Evolutionary conservation across 2,329 filamentous ascomycete species (phyloP).

Genomic region (Pseudogymnoascus sp.): DNA sequence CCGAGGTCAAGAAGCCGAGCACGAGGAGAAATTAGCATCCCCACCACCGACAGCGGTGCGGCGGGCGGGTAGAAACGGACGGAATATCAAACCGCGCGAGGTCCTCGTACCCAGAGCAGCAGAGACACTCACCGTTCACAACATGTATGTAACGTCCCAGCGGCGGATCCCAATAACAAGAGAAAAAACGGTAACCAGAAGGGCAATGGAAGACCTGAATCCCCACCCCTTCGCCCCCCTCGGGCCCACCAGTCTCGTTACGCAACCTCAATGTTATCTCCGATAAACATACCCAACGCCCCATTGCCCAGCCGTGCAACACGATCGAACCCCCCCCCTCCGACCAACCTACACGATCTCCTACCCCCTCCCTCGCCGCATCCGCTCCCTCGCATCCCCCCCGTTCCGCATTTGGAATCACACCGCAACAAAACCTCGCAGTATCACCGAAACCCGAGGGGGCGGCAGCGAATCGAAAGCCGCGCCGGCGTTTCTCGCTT

Average conservation of each 20-base stretch:
- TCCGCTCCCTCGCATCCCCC: neutral
- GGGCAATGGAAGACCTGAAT: neutral
- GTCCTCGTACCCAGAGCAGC: neutral
- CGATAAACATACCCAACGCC: neutral
- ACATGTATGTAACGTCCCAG: neutral
- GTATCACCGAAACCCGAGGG: neutral
- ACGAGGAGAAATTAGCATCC: neutral
- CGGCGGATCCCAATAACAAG: neutral
- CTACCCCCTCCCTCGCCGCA: neutral
- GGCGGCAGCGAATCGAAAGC: neutral
- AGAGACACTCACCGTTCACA: neutral
- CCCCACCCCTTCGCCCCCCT: neutral
- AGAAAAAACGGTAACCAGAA: neutral
- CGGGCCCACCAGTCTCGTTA: neutral
- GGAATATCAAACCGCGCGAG: constrained; percentile 2
- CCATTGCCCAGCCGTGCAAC: neutral
- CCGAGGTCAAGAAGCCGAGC: neutral
- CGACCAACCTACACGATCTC: neutral
- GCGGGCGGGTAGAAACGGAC: neutral
- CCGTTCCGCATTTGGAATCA: neutral
- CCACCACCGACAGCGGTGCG: constrained; percentile 3
- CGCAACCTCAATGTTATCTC: neutral
- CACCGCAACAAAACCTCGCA: neutral
- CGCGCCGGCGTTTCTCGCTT: neutral
- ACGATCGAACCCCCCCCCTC: neutral